phyloP scores from a whole-genome alignment of 306 rosid genomes.

The Inga laurina region DNA sequence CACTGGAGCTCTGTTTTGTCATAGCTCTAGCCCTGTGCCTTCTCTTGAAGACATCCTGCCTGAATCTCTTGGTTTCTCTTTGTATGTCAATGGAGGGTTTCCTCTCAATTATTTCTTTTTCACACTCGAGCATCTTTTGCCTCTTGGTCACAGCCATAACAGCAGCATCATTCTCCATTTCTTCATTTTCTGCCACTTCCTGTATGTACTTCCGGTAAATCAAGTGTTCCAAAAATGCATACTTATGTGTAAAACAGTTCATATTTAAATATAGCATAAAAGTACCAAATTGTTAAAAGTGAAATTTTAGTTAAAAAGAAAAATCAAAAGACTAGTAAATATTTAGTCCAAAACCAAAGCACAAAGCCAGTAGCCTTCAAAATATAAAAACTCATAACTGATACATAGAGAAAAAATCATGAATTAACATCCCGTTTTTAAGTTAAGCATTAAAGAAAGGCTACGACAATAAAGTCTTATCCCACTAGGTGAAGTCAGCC shows the following conservation, averaged over 20 bases:
- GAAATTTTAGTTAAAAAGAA: background rate
- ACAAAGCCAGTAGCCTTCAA: slow-evolving; percentile 4
- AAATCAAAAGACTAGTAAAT: slow-evolving; percentile 7
- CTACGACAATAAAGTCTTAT: background rate
- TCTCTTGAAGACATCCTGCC: slow-evolving; percentile 95
- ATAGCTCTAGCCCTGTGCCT: slow-evolving; percentile 75
- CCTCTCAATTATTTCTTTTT: slow-evolving; percentile 75
- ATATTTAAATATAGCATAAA: background rate
- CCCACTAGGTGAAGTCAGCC: no score
- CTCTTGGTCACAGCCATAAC: slow-evolving; percentile 66
- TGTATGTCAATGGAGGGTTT: slow-evolving; percentile 79
- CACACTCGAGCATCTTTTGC: slow-evolving; percentile 75
- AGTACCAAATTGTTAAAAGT: slow-evolving; percentile 5
- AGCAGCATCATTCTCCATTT: slow-evolving; percentile 60
- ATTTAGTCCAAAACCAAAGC: background rate
- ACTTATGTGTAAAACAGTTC: background rate
- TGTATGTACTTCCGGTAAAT: slow-evolving; percentile 34
- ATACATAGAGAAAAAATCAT: background rate
- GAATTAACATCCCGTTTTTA: slow-evolving; percentile 9
- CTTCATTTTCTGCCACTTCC: slow-evolving; percentile 68
- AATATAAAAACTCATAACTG: background rate
- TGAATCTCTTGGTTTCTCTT: slow-evolving; percentile 79
- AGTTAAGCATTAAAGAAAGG: slow-evolving; percentile 3
- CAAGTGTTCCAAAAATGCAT: slow-evolving; percentile 7
- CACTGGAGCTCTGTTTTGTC: slow-evolving; percentile 39